These are phyloP conservation scores for Coleophoma cylindrospora DNA, from an alignment of 2,329 filamentous ascomycete genomes.

Conservation along the genomic window DNA sequence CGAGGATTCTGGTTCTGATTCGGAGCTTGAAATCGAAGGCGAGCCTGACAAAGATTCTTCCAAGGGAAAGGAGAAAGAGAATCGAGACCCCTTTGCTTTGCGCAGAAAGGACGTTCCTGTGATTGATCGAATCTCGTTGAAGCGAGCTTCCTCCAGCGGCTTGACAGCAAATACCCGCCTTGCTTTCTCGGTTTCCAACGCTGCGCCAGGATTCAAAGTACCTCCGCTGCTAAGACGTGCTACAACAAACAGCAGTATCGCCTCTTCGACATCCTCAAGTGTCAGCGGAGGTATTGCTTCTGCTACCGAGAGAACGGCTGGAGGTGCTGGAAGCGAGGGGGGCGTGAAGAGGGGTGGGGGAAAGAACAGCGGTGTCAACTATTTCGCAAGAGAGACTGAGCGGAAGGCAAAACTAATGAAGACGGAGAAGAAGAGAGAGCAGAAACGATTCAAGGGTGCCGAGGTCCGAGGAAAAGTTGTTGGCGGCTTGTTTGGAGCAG, in stretches of 20 bases:
- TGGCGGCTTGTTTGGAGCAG: conserved; percentile 52
- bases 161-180: conserved; percentile 35
- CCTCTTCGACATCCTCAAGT: conserved; percentile 25
- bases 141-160: conserved; percentile 44
- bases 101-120: conserved; percentile 41
- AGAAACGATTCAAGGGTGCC: conserved; percentile 51
- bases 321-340: conserved; percentile 40
- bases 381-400: conserved; percentile 55
- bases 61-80: conserved; percentile 21
- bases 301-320: conserved; percentile 24
- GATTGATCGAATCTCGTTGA: conserved; percentile 70
- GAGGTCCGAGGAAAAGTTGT: conserved; percentile 52
- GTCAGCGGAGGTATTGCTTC: conserved; percentile 15
- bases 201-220: conserved; percentile 52
- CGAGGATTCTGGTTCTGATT: conserved; percentile 46
- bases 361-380: conserved; percentile 56
- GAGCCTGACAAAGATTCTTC: conserved; percentile 40
- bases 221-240: conserved; percentile 69
- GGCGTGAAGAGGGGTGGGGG: conserved; percentile 52
- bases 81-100: conserved; percentile 25
- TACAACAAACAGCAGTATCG: conserved; percentile 54
- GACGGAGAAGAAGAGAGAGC: conserved; percentile 52
- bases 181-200: conserved; percentile 47
- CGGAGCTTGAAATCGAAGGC: conserved; percentile 45
- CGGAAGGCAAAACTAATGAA: conserved; percentile 48